phyloP scores from a whole-genome alignment of 306 rosid species.

The Dicorynia guianensis region DNA sequence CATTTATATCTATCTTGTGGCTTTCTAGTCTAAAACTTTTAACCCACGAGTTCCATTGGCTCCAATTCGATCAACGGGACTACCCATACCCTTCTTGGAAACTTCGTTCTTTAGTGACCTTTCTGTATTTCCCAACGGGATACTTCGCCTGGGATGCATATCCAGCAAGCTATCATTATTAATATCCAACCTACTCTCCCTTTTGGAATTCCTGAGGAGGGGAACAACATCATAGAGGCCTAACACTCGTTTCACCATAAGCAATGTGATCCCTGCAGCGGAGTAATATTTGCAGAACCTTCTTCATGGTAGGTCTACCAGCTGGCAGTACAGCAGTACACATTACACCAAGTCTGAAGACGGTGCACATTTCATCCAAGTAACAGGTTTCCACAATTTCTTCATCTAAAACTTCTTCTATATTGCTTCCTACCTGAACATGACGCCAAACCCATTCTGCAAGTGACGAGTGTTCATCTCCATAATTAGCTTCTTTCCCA shows the following conservation, averaged over 20 bases:
- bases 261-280: constrained; percentile 3
- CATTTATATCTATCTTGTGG: no score
- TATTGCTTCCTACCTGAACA: constrained; percentile 39
- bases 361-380: constrained; percentile 60
- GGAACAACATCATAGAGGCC: constrained; percentile 25
- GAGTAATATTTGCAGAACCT: constrained; percentile 47
- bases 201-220: constrained; percentile 48
- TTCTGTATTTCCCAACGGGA: constrained; percentile 48
- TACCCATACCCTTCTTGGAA: background rate
- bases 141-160: background rate
- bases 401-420: constrained; percentile 53
- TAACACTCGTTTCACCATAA: constrained; percentile 10
- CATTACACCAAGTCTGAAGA: constrained; percentile 68
- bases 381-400: constrained; percentile 50
- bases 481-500: constrained; percentile 55
- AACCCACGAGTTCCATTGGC: background rate
- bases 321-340: constrained; percentile 64
- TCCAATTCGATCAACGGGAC: background rate
- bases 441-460: constrained; percentile 63
- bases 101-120: background rate
- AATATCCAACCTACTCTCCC: constrained; percentile 12
- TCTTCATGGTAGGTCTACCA: constrained; percentile 76
- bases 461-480: constrained; percentile 57
- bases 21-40: background rate
- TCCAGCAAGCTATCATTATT: background rate